phyloP scores from a whole-genome alignment of 2,329 filamentous ascomycete species.

The Clonostachys rosea region DNA sequence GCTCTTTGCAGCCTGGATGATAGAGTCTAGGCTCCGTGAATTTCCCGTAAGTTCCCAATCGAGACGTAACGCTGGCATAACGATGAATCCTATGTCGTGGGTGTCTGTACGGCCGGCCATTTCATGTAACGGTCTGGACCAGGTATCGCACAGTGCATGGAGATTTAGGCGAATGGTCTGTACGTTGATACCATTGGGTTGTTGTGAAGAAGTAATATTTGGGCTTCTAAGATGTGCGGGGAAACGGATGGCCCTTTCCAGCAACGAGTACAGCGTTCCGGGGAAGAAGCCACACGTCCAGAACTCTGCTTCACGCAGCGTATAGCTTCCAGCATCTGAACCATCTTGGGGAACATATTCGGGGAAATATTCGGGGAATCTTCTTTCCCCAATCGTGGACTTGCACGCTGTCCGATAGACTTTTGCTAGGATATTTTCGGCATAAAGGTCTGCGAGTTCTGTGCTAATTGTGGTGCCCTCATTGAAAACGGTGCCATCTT shows the following conservation, averaged over 20 bases:
- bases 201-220: conserved; percentile 1
- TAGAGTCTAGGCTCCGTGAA: conserved; percentile 25
- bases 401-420: conserved; percentile 7
- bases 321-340: conserved; percentile 13
- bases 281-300: conserved; percentile 38
- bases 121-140: conserved; percentile 25
- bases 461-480: neutral
- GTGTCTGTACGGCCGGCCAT: conserved; percentile 40
- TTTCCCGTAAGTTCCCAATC: conserved; percentile 41
- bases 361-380: conserved; percentile 12
- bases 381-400: neutral
- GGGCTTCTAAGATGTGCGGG: conserved; percentile 11
- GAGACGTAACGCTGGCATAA: conserved; percentile 37
- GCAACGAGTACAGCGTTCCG: conserved; percentile 22
- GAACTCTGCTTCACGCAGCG: conserved; percentile 23
- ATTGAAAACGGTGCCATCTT: too few species aligned
- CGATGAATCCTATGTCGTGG: conserved; percentile 50
- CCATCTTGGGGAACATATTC: conserved; percentile 23
- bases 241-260: conserved; percentile 23
- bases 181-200: neutral
- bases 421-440: conserved; percentile 9
- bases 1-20: conserved; percentile 35
- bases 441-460: conserved; percentile 5
- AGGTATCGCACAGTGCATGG: conserved; percentile 15
- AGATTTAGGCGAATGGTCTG: conserved; percentile 1